Evolutionary conservation across 176 grass and related monocot genomes (phyloP), one percentile per base, ranked within the genome.

Genomic region (Paspalum vaginatum): DNA sequence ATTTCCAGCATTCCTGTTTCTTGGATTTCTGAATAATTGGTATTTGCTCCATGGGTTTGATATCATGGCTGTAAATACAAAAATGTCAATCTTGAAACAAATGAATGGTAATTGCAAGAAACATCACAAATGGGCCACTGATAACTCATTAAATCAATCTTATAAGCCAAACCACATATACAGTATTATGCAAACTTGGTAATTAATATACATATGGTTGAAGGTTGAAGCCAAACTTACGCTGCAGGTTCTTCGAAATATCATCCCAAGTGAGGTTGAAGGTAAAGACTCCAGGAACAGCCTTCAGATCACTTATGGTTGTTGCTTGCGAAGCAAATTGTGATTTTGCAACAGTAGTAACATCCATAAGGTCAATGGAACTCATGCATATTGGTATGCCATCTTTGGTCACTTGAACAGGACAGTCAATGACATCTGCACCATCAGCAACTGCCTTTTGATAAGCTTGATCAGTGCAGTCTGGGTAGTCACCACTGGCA

Each of bases 211-310:
- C 32, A 32, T 32, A 32, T 32, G 32, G 32, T 32, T 32, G 32
- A 32, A 32, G 32, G 32, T 32, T 32, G 32, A 32, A 32, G 32
- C 32, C 74, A 14, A 14, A 95, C 96, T 86, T 87, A 95, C 96
- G 92, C 58, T 86, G 73, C 57, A 95, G 76, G 24, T 81, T 90
- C 39, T 87, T 84, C 0, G 49, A 1, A 56, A 95, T 89, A 66
- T 99, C 96, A 25, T 81, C 81, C 92, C 88, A 99, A 18, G 96
- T 93, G 52, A 99, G 84, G 77, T 99, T 95, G 84, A 95, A 95
- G 14, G 96, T 89, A 65, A 84, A 99, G 72, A 99, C 61, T 62
- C 96, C 96, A 76, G 85, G 1, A n/a, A 0, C 14, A 65, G 5
- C 38, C 76, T 92, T 89, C 13, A 97, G 83, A 48, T 94, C 78